Evolutionary conservation across 352 stramenopile species (phyloP), one percentile per base, ranked within the genome.

Genomic region (Pythium volutum): DNA sequence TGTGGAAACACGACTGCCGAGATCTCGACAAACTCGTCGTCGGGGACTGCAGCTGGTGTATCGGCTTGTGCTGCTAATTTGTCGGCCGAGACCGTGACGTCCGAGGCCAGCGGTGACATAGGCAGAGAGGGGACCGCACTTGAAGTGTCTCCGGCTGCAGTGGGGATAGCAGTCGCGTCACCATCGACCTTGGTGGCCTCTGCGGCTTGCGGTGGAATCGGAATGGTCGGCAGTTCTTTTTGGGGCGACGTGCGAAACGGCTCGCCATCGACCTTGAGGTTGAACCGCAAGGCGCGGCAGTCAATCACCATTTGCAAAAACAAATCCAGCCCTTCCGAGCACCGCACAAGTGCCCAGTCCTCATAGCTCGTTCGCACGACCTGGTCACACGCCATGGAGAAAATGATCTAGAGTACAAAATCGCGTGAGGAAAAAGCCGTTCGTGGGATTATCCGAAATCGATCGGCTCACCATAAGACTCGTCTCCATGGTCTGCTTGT

Each of bases 271-370:
- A 91, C 79, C 67, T 78, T 71, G 62, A 94, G 77, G 20, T 71
- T 73, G 59, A 94, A 94, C 43, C 85, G 71, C 16, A 91, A 70
- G 14, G 87, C 78, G 18, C 76, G 77, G 47, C 88, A 73, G 27
- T 88, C 82, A 33, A 86, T 87, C 39, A 91, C 64, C 54, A 93
- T 77, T 56, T 94, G 83, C 11, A 91, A 52, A 62, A 94, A 89
- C 15, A 92, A 33, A 3, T 81, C 77, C 39, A 88, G 64, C 15
- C 79, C 80, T 73, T 94, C 83, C 3, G 69, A 77, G 55, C 78
- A 91, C 5, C 85, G 81, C 66, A 91, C 74, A 1, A 94, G 62
- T n/a, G 85, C 78, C 77, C 77, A 87, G n/a, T 94, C 81, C 23
- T 94, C 82, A 55, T 92, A 94, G 48, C 75, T 92, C 14, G 81